Percentiles rank a stretch among this genome's conserved stretches.
These are phyloP conservation scores for Talaromyces pinophilus DNA, from an alignment of 2,329 filamentous ascomycete genomes.

Conservation along the genomic window DNA sequence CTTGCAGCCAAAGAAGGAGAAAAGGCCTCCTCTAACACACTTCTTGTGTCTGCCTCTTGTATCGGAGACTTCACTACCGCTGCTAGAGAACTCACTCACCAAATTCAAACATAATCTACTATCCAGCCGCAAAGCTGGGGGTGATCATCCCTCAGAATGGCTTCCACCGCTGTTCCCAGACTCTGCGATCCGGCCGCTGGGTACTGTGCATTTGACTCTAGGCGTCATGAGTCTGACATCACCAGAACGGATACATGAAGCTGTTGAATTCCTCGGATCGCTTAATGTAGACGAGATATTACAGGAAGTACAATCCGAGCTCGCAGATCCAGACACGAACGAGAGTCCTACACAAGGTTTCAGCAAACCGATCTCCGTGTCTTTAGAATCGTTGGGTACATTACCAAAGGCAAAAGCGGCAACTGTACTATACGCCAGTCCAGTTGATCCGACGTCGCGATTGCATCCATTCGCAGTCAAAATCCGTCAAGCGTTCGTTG, in stretches of 20 bases:
- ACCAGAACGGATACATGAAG: conserved; percentile 51
- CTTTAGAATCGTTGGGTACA: conserved; percentile 46
- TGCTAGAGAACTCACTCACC: conserved; percentile 64
- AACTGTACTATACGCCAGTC: conserved; percentile 45
- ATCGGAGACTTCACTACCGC: conserved; percentile 59
- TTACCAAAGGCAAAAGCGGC: conserved; percentile 39
- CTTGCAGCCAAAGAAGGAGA: conserved; percentile 25
- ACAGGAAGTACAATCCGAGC: conserved; percentile 32
- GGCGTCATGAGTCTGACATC: conserved; percentile 76
- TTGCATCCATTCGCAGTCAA: conserved; percentile 46
- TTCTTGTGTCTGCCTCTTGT: conserved; percentile 61
- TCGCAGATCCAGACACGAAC: not conserved
- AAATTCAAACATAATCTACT: conserved; percentile 62
- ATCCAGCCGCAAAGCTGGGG: conserved; percentile 20
- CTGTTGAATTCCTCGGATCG: conserved; percentile 46
- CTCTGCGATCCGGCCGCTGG: conserved; percentile 71
- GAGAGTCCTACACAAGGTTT: conserved; percentile 33
- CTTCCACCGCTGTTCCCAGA: conserved; percentile 55
- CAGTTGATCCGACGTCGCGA: conserved; percentile 42
- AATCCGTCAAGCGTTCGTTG: conserved; percentile 45
- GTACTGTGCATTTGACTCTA: conserved; percentile 81
- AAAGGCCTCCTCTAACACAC: conserved; percentile 45
- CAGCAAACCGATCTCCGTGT: conserved; percentile 40
- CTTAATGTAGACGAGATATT: conserved; percentile 49
- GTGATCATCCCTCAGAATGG: conserved; percentile 22